A percentile compares a stretch with the other conserved stretches of the same genome.
These are phyloP conservation scores for Zoysia japonica DNA, from an alignment of 176 grass and related monocot species.

Conservation along the genomic window DNA sequence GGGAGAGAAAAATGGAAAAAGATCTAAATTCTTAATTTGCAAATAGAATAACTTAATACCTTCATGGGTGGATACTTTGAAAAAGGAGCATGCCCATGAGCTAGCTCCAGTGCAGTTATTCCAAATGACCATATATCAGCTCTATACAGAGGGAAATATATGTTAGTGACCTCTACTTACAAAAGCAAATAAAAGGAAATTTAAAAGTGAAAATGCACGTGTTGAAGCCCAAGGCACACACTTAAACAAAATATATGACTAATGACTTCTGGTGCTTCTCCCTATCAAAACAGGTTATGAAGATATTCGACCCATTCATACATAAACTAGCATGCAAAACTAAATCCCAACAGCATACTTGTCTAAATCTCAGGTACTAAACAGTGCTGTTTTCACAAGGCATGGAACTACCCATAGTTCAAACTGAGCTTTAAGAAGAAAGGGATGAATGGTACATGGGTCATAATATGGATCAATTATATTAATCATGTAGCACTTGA, in stretches of 20 bases:
- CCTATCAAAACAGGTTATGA: background rate
- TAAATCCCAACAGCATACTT: background rate
- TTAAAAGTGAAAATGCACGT: background rate
- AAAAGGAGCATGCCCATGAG: conserved; percentile 98
- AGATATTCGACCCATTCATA: background rate
- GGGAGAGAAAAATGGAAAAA: background rate
- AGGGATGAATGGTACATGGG: background rate
- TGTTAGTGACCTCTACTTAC: background rate
- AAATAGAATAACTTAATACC: conserved; percentile 4
- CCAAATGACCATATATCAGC: conserved; percentile 99
- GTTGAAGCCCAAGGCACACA: background rate
- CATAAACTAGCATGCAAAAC: background rate
- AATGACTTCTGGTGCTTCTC: background rate
- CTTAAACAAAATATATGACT: background rate
- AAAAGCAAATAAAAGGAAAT: conserved; percentile 7
- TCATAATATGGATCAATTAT: background rate
- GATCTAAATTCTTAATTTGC: background rate
- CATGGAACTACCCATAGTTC: background rate
- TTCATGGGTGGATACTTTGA: conserved; percentile 99
- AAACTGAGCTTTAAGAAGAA: background rate
- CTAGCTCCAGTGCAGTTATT: conserved; percentile 95
- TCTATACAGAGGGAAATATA: conserved; percentile 47
- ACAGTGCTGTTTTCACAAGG: background rate
- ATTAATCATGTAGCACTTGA: conserved; percentile 15
- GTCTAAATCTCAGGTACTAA: conserved; percentile 2